Base-by-base conservation (phyloP, 148 eudicot species). In the Silene uniflora region DNA sequence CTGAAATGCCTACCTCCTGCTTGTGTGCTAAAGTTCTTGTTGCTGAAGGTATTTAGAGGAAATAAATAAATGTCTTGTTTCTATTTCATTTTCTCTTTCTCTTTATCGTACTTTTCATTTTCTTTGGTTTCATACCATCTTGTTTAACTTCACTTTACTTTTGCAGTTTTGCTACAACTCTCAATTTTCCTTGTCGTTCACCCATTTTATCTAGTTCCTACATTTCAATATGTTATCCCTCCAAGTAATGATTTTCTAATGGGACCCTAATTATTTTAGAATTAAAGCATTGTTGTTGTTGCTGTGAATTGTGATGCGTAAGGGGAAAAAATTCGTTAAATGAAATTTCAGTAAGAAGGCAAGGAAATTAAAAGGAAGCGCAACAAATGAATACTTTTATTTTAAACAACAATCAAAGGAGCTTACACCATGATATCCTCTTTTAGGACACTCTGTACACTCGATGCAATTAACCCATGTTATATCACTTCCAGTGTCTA, bases 381-480 rank as follows among this genome's bases (percentile, higher is more conserved):
- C 39, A 59, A 27, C n/a, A 72, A 32, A 10, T 23, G 3, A 23
- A n/a, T 22, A 58, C 3, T 56, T 17, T 0, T 6, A 32, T 32
- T 32, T 32, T 6, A 12, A 62, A 29, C 44, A 24, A 47, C 7
- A 42, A 64, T 60, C 56, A 14, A 73, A 47, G 73, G 71, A 73
- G 12, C 88, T 82, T 90, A 95, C 98, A 67, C 92, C 96, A 71
- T 80, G 91, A 77, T 95, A 91, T 63, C 98, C 97, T 79, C 88
- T 87, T 76, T 79, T 84, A 23, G 98, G 98, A 75, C 98, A 94
- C 66, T 90, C 87, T 13, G n/a, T 69, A 81, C 98, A 94, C 75
- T 89, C 87, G 78, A 92, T 86, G 85, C 98, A 91, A 79, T 94
- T 94, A 67, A 94, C 92, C 98, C 98, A 94, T 77, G 89, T 90